Conservation (phyloP, 129 eudicot species). For the Glebionis coronaria region DNA sequence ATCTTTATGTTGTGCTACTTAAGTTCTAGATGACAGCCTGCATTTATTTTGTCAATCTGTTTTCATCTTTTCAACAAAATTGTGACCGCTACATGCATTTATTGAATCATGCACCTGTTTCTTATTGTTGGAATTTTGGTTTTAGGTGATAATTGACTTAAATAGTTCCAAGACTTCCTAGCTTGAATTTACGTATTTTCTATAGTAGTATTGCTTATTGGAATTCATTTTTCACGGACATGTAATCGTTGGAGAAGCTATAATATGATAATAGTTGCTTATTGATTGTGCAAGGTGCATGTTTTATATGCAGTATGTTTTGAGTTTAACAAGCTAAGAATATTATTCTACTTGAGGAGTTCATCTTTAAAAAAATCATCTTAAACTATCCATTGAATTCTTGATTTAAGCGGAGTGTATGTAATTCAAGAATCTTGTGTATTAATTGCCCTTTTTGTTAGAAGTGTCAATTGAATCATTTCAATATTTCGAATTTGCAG, state of each 20-base stretch:
- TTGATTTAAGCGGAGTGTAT: not conserved
- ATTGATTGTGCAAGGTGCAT: not conserved
- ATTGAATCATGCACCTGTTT: slow-evolving; percentile 1
- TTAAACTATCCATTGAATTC: not conserved
- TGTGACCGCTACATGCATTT: not conserved
- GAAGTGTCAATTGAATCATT: slow-evolving; percentile 10
- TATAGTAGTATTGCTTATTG: not conserved
- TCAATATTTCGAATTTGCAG: slow-evolving; percentile 26
- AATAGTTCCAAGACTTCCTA: not conserved
- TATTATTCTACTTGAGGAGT: not conserved
- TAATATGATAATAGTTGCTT: not conserved
- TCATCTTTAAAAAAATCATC: not conserved
- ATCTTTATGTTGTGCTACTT: not conserved
- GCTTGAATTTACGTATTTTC: not conserved
- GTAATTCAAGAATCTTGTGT: not conserved
- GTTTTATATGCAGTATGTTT: not conserved
- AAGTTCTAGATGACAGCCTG: slow-evolving; percentile 13
- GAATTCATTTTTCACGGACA: too few relatives aligned
- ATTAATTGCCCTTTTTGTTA: not conserved
- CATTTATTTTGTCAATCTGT: slow-evolving; percentile 5
- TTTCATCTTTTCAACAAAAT: not conserved
- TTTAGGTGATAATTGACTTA: not conserved
- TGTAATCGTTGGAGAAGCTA: not conserved
- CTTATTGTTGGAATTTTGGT: slow-evolving; percentile 2
- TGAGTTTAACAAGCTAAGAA: not conserved